These are phyloP conservation scores for Sugiyamaella chiloensis DNA, from an alignment of 805 yeast species.

Conservation along the genomic window DNA sequence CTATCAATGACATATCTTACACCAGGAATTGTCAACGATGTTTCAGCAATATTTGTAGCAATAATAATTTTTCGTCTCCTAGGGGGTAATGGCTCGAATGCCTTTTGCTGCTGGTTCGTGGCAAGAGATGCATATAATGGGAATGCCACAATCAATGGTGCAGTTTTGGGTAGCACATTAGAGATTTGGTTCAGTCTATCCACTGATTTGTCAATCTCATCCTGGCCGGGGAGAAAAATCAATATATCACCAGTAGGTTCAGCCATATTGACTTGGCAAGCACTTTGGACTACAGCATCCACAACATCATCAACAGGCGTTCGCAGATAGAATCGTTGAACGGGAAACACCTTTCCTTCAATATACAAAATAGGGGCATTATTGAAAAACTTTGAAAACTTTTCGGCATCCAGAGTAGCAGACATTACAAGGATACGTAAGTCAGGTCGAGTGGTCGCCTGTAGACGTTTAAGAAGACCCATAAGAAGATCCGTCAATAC, in stretches of 20 bases:
- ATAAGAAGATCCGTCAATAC: constrained; percentile 83
- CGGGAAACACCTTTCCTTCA: constrained; percentile 88
- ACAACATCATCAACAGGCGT: constrained; percentile 77
- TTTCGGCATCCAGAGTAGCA: constrained; percentile 91
- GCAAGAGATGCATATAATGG: constrained; percentile 95
- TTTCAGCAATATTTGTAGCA: constrained; percentile 96
- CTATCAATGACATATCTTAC: constrained; percentile 90
- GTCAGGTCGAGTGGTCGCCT: constrained; percentile 49
- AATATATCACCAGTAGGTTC: constrained; percentile 89
- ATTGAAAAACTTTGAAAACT: constrained; percentile 73
- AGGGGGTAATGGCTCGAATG: constrained; percentile 64
- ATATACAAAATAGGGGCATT: constrained; percentile 77
- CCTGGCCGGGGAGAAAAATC: constrained; percentile 94
- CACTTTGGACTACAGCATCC: constrained; percentile 69
- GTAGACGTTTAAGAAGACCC: constrained; percentile 77
- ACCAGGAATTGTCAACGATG: constrained; percentile 94
- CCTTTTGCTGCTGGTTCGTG: constrained; percentile 74
- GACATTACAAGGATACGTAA: constrained; percentile 86
- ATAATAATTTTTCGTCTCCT: constrained; percentile 79
- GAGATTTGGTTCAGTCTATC: constrained; percentile 53
- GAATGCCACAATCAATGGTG: constrained; percentile 70
- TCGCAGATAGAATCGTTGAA: constrained; percentile 62
- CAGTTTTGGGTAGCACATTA: constrained; percentile 64
- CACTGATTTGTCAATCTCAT: constrained; percentile 87
- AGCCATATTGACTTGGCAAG: constrained; percentile 71